A percentile compares a stretch with the other conserved stretches of the same genome.
Evolutionary conservation across 169 alveolate genomes (phyloP).

Genomic region (Plasmodium falciparum): DNA sequence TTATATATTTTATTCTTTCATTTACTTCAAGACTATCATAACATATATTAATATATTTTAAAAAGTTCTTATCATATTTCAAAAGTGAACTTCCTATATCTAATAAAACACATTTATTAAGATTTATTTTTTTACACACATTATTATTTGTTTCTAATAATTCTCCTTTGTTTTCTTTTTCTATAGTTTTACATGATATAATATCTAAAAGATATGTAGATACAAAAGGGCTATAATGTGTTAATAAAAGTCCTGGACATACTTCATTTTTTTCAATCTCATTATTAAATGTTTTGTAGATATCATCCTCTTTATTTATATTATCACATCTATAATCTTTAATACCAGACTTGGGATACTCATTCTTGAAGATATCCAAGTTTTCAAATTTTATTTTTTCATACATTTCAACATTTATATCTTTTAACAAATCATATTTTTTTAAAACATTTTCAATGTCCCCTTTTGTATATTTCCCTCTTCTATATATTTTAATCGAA

Average conservation of each 20-base stretch:
- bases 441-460: constrained; percentile 81
- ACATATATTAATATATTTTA: constrained; percentile 67
- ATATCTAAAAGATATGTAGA: constrained; percentile 88
- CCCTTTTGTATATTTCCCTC: constrained; percentile 69
- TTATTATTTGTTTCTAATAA: neutral
- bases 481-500: constrained; percentile 35
- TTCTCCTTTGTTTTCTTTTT: neutral
- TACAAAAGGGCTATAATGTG: constrained; percentile 94
- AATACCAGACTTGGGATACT: neutral
- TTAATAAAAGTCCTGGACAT: constrained; percentile 91
- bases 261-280: constrained; percentile 9
- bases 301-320: neutral
- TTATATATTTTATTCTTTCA: constrained; percentile 71
- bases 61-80: constrained; percentile 16
- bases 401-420: constrained; percentile 59
- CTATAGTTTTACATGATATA: neutral
- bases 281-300: neutral
- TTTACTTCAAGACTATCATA: constrained; percentile 58
- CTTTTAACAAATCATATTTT: constrained; percentile 81
- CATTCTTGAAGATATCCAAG: neutral
- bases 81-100: constrained; percentile 73
- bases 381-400: constrained; percentile 57
- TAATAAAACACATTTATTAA: constrained; percentile 76
- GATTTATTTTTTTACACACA: constrained; percentile 23
- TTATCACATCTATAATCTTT: neutral